Evolutionary conservation across 1,284 basidiomycete species (phyloP).

Genomic region (Rhodofomes roseus): DNA sequence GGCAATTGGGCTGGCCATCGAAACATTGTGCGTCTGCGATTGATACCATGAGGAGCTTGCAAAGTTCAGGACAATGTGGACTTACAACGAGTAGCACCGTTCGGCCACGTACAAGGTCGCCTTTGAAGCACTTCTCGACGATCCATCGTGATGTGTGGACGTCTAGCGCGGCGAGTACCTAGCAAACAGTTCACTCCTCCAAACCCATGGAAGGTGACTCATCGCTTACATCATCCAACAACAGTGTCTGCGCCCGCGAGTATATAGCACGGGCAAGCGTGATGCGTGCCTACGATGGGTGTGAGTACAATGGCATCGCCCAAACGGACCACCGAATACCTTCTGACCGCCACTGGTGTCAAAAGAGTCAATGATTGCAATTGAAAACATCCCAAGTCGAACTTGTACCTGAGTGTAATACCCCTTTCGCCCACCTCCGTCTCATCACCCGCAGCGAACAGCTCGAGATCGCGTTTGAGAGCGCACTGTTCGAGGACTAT

Average conservation of each 20-base stretch:
- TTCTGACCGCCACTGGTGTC: constrained; percentile 62
- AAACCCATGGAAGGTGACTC: background rate
- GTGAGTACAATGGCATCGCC: background rate
- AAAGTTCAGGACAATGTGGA: background rate
- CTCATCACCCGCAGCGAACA: constrained; percentile 66
- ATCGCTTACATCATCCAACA: constrained; percentile 23
- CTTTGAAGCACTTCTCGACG: constrained; percentile 67
- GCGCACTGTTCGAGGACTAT: constrained; percentile 58
- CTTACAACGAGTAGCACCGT: constrained; percentile 71
- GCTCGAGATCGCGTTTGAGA: constrained; percentile 52
- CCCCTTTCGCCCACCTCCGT: constrained; percentile 68
- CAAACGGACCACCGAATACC: constrained; percentile 30
- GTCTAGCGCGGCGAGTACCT: constrained; percentile 43
- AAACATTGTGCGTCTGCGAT: constrained; percentile 32
- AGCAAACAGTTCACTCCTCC: constrained; percentile 10
- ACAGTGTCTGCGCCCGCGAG: constrained; percentile 53
- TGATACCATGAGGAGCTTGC: background rate
- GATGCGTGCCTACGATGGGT: constrained; percentile 45
- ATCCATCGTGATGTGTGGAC: constrained; percentile 74
- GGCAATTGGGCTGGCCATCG: constrained; percentile 56
- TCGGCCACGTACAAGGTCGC: constrained; percentile 60
- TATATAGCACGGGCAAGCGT: constrained; percentile 74
- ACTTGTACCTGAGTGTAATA: constrained; percentile 42
- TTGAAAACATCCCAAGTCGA: background rate
- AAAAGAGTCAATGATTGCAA: background rate